Conservation (phyloP, 805 yeast species). For the Saccharomycopsis malanga region DNA sequence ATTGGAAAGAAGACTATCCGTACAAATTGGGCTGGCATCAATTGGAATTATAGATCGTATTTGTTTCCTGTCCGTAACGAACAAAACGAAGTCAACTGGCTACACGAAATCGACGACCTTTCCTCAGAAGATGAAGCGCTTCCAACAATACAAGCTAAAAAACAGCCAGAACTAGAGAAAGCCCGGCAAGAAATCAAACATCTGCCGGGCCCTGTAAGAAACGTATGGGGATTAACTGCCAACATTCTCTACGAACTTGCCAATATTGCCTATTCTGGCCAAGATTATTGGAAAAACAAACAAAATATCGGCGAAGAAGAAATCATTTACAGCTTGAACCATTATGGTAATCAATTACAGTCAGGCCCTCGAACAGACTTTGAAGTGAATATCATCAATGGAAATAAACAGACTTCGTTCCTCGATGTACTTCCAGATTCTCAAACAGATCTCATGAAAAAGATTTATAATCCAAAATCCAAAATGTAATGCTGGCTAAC, state of each 20-base stretch:
- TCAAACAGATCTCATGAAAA: constrained; percentile 37
- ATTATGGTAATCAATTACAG: constrained; percentile 42
- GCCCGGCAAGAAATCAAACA: constrained; percentile 25
- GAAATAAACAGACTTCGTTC: constrained; percentile 36
- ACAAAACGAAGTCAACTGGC: constrained; percentile 53
- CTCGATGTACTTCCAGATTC: constrained; percentile 38
- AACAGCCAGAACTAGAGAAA: constrained; percentile 24
- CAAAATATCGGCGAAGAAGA: constrained; percentile 47
- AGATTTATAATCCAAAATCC: constrained; percentile 31
- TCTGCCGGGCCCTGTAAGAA: constrained; percentile 56
- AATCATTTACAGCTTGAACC: constrained; percentile 38
- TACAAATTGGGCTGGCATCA: constrained; percentile 65
- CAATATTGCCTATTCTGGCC: constrained; percentile 41
- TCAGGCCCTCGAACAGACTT: constrained; percentile 35
- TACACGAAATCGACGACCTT: constrained; percentile 50
- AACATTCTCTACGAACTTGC: constrained; percentile 70
- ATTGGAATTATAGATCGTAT: constrained; percentile 58
- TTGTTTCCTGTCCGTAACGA: constrained; percentile 48
- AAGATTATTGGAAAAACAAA: constrained; percentile 25
- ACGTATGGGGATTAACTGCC: constrained; percentile 81
- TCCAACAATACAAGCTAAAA: neutral
- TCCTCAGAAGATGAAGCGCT: constrained; percentile 48
- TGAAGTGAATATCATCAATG: constrained; percentile 39
- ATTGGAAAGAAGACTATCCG: constrained; percentile 27
- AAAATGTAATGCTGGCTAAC: neutral